Evolutionary conservation across 441 rosid species (phyloP).

Genomic region (Mallotus japonicus): DNA sequence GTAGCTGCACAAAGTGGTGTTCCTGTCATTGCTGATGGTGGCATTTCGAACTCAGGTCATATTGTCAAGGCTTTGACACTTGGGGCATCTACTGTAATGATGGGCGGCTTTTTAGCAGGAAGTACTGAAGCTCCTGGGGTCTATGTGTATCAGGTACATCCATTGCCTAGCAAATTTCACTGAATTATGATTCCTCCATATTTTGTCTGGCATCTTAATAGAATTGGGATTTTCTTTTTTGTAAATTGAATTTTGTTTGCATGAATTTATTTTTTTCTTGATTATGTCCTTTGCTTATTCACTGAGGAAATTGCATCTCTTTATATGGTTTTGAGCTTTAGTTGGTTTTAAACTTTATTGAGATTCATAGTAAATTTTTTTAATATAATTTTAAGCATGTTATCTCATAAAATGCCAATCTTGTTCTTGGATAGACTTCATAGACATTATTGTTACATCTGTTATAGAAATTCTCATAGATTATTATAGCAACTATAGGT

Average conservation of each 20-base stretch:
- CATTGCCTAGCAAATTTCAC: not conserved
- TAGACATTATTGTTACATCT: too few relatives aligned
- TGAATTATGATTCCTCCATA: not conserved
- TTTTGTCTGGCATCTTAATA: not conserved
- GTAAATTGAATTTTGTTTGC: not conserved
- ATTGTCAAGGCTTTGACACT: constrained; percentile 77
- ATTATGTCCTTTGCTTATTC: not conserved
- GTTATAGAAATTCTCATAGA: too few relatives aligned
- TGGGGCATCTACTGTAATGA: constrained; percentile 93
- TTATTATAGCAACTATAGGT: too few relatives aligned
- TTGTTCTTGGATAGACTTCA: not conserved
- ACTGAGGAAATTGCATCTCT: not conserved
- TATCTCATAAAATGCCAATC: not conserved
- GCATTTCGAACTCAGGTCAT: constrained; percentile 84
- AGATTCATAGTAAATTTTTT: not conserved
- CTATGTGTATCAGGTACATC: constrained; percentile 55
- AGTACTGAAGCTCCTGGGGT: constrained; percentile 80
- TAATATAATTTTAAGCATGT: not conserved
- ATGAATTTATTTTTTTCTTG: too few relatives aligned
- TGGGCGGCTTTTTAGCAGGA: constrained; percentile 93
- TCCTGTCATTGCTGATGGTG: constrained; percentile 94
- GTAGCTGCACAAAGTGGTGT: constrained; percentile 68
- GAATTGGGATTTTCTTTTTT: not conserved
- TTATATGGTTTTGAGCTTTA: not conserved
- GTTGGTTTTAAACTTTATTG: not conserved